Base-by-base conservation (phyloP, 305 asterid species). In the Vinca major region DNA sequence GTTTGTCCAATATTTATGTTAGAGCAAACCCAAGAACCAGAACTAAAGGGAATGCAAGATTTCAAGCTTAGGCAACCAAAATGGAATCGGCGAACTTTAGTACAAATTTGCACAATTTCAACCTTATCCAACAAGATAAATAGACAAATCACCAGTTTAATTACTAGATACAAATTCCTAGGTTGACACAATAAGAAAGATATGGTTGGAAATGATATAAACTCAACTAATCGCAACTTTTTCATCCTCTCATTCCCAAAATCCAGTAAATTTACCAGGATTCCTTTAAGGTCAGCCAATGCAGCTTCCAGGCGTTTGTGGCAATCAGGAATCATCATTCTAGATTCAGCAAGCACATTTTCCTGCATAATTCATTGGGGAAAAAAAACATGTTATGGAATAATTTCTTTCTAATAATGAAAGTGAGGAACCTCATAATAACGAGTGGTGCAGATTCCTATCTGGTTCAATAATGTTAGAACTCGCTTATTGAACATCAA, bases 261-360 rank as follows among this genome's bases (percentile, higher is more conserved):
- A 26, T 26, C 33, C 33, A 26, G 33, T 26, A 26, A 41, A 54
- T 36, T 17, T 80, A 88, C 97, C 90, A 90, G 65, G 63, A 86
- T 78, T 73, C 80, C 86, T 80, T 82, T 88, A 26, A 91, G 91
- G 77, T 91, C 97, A 14, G 79, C 73, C 48, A 87, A 67, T 66
- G 97, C 87, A 75, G 88, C 80, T 80, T 88, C 92, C 10, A 91
- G 79, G 21, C 95, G 95, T 84, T 90, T 87, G 81, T 71, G 87
- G 75, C 96, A 91, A 74, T 91, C 97, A 17, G 97, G 97, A 61
- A 91, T 82, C 97, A 89, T 91, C 97, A 91, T 91, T 77, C 96
- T 83, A 57, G 97, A 91, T 78, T 91, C 97, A 68, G 91, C 88
- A 79, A 91, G 74, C 71, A 91, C 97, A 66, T 91, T 91, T 75